Conservation (phyloP, 306 rosid genomes). For the Medicago truncatula region MtrunA17r5.0-ANR NC_053043.1:43074501-43075000, state of each 20-base stretch:
- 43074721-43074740: constrained; percentile 85
- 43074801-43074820: constrained; percentile 22
- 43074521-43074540: constrained; percentile 99
- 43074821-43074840: constrained; percentile 58
- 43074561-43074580: constrained; percentile 31
- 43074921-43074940: constrained; percentile 71
- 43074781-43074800: constrained; percentile 2
- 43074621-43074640: constrained; percentile 17
- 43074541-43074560: constrained; percentile 97
- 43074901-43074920: constrained; percentile 95
- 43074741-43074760: constrained; percentile 27
- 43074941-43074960: constrained; percentile 35
- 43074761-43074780: constrained; percentile 34
- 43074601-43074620: background rate
- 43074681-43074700: constrained; percentile 94
- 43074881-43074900: constrained; percentile 98
- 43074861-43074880: constrained; percentile 98
- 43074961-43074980: constrained; percentile 11
- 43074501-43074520: constrained; percentile 98
- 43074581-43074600: constrained; percentile 1
- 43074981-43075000: background rate
- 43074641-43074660: constrained; percentile 59
- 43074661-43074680: constrained; percentile 99
- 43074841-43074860: constrained; percentile 94
- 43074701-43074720: constrained; percentile 95